Conservation (phyloP, 306 rosid species). For the Prunus padus region DNA sequence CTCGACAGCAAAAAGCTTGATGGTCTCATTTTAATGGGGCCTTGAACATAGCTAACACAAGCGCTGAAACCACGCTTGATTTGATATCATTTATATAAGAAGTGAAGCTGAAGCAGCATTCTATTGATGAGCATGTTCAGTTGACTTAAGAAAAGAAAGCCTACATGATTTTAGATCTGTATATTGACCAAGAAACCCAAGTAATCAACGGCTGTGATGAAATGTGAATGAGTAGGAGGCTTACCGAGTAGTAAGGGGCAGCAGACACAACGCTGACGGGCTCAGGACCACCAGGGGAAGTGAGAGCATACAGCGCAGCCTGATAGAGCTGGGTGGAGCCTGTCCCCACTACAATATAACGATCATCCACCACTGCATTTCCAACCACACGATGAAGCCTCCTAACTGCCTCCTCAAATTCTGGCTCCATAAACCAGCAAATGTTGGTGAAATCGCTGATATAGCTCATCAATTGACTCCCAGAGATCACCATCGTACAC, state of each 20-base stretch:
- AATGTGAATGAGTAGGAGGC: conserved; percentile 1
- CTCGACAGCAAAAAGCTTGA: no score
- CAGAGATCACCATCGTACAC: conserved; percentile 58
- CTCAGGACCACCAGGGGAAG: conserved; percentile 27
- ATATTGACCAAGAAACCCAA: background rate
- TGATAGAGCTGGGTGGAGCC: conserved; percentile 77
- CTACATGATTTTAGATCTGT: background rate
- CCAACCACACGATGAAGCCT: conserved; percentile 57
- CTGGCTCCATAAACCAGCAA: conserved; percentile 68
- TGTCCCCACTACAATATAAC: conserved; percentile 59
- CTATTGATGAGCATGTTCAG: background rate
- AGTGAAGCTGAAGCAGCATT: background rate
- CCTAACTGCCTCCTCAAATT: conserved; percentile 39
- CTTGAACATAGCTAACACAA: background rate
- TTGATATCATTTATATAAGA: background rate
- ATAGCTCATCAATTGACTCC: conserved; percentile 58
- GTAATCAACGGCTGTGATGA: background rate
- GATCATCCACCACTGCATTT: conserved; percentile 51
- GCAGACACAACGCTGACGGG: conserved; percentile 63
- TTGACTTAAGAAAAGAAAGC: background rate
- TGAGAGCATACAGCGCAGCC: conserved; percentile 62
- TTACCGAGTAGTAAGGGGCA: conserved; percentile 78
- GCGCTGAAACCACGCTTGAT: background rate
- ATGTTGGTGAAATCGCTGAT: conserved; percentile 25
- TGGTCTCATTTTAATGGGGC: no score